Conservation (phyloP, 192 early-diverging fungal species). For the Linnemannia hyalina region DNA sequence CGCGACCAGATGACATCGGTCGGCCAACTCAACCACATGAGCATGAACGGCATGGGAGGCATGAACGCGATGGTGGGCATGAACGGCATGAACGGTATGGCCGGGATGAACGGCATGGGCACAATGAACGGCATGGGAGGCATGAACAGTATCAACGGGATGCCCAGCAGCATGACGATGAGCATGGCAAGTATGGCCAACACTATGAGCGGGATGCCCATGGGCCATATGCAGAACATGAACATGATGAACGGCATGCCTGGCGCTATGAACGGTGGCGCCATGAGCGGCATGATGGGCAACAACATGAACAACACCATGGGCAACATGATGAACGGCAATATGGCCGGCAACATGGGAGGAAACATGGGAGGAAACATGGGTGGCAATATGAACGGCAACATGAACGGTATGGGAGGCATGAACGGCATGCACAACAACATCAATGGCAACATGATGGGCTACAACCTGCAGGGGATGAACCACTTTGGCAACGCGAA, state of each 20-base stretch:
- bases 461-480: slow-evolving; percentile 52
- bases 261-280: slow-evolving; percentile 20
- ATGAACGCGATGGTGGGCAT: slow-evolving; percentile 36
- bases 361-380: slow-evolving; percentile 20
- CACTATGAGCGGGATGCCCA: slow-evolving; percentile 31
- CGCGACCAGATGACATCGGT: slow-evolving; percentile 62
- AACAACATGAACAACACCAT: slow-evolving; percentile 10
- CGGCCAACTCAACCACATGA: slow-evolving; percentile 24
- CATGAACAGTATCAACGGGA: slow-evolving; percentile 16
- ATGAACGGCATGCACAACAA: slow-evolving; percentile 42
- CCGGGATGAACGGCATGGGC: slow-evolving; percentile 27
- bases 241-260: slow-evolving; percentile 22
- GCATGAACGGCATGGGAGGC: slow-evolving; percentile 31
- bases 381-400: slow-evolving; percentile 8
- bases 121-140: slow-evolving; percentile 32
- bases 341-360: slow-evolving; percentile 20
- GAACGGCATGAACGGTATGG: slow-evolving; percentile 30
- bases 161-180: slow-evolving; percentile 45
- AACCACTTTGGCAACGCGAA: slow-evolving; percentile 59
- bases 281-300: slow-evolving; percentile 22
- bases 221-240: slow-evolving; percentile 37
- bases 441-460: slow-evolving; percentile 57
- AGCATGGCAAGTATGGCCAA: slow-evolving; percentile 33
- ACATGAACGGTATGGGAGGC: slow-evolving; percentile 9
- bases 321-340: slow-evolving; percentile 8